phyloP scores from a whole-genome alignment of 176 grass and related monocot species.

The Oropetium thomaeum region DNA sequence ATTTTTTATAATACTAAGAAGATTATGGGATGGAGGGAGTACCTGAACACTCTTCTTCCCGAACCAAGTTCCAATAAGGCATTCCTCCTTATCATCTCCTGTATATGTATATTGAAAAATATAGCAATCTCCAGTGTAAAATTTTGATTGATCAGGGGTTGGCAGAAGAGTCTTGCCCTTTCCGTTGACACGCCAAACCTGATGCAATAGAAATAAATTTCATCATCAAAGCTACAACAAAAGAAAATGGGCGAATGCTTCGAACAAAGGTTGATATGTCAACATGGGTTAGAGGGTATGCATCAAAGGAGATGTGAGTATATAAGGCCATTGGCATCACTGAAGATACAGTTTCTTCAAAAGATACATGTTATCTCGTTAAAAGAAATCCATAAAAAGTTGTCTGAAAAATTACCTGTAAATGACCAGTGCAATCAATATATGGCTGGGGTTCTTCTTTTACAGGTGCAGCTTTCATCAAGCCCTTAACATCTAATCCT shows the following conservation, averaged over 20 bases:
- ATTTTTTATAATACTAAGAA: too few species aligned
- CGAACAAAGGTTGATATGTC: not conserved
- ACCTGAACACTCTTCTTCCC: constrained; percentile 80
- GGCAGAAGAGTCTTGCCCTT: constrained; percentile 67
- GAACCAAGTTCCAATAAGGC: constrained; percentile 93
- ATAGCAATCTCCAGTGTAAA: constrained; percentile 92
- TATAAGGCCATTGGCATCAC: not conserved
- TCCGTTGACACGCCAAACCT: constrained; percentile 91
- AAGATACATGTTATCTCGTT: not conserved
- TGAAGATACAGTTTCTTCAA: constrained; percentile 9
- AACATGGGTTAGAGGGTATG: not conserved
- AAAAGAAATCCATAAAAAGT: constrained; percentile 12
- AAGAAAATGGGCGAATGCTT: constrained; percentile 10
- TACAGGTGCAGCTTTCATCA: constrained; percentile 61
- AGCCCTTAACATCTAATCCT: constrained; percentile 95
- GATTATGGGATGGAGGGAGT: too few species aligned
- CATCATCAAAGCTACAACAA: constrained; percentile 23
- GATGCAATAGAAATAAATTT: constrained; percentile 30
- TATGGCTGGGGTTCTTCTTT: constrained; percentile 75
- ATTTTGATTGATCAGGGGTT: constrained; percentile 59
- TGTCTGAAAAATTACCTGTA: constrained; percentile 56
- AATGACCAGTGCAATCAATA: constrained; percentile 92
- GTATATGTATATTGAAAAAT: constrained; percentile 90
- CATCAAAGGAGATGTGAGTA: constrained; percentile 14
- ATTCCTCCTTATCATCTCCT: constrained; percentile 88